A percentile compares a stretch with the other conserved stretches of the same genome.
phyloP scores from a whole-genome alignment of 2,329 filamentous ascomycete genomes.

The Diaporthe caulivora region DNA sequence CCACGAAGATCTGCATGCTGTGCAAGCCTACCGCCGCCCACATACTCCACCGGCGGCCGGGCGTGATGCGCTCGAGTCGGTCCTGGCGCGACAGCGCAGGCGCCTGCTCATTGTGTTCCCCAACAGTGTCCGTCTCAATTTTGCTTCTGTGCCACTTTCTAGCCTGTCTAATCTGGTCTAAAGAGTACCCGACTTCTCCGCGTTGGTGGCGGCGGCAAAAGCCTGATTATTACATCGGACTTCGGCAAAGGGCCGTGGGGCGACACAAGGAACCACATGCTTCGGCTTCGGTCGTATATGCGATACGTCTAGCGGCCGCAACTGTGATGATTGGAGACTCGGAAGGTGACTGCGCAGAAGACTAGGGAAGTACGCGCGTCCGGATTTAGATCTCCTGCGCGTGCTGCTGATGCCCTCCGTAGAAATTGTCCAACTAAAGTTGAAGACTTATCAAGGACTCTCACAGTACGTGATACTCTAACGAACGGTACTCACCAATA shows the following conservation, averaged over 20 bases:
- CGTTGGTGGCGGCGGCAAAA: not conserved
- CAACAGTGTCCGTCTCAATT: not conserved
- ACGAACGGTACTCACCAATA: too few relatives aligned
- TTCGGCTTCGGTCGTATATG: not conserved
- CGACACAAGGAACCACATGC: not conserved
- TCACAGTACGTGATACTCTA: not conserved
- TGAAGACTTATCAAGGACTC: not conserved
- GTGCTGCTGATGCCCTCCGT: not conserved
- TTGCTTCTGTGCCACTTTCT: not conserved
- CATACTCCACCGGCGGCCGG: not conserved
- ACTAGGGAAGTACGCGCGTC: not conserved
- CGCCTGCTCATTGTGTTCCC: not conserved
- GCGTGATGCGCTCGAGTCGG: not conserved
- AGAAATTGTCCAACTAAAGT: not conserved
- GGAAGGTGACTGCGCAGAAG: too few relatives aligned
- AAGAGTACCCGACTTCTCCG: too few relatives aligned
- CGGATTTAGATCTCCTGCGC: not conserved
- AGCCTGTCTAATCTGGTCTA: not conserved
- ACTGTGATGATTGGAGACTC: too few relatives aligned
- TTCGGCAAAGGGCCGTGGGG: not conserved
- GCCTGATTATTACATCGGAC: not conserved
- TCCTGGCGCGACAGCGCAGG: not conserved
- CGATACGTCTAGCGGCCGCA: not conserved
- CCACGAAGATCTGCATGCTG: slow-evolving; percentile 13
- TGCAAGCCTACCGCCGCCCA: slow-evolving; percentile 1